phyloP scores from a whole-genome alignment of 176 grass and related monocot species.

The Calamus simplicifolius region DNA sequence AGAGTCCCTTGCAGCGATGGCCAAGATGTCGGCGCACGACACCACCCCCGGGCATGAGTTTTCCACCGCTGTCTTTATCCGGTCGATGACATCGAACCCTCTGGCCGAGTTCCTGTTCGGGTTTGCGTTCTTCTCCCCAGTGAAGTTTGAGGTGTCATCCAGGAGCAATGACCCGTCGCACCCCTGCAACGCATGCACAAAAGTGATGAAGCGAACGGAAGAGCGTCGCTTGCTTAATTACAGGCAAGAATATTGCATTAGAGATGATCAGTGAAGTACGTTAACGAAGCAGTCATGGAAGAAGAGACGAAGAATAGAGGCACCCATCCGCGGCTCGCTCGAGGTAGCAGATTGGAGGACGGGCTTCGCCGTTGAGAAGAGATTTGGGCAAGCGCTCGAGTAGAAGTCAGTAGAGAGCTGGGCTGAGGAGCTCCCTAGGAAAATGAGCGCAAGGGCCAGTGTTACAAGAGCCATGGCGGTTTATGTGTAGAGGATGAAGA shows the following conservation, averaged over 20 bases:
- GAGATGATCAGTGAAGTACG: conserved; percentile 7
- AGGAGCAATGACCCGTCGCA: conserved; percentile 4
- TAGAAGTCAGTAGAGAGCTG: conserved; percentile 56
- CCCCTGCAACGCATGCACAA: neutral
- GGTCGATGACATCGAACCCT: conserved; percentile 7
- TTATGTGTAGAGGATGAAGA: no score
- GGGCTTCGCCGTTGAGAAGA: conserved; percentile 32
- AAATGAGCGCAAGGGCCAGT: conserved; percentile 16
- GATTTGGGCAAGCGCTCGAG: conserved; percentile 46
- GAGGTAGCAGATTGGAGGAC: conserved; percentile 38
- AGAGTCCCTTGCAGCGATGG: conserved; percentile 4
- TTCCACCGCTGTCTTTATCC: conserved; percentile 9
- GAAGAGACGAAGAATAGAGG: conserved; percentile 76
- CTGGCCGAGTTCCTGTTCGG: conserved; percentile 11
- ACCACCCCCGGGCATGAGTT: conserved; percentile 1
- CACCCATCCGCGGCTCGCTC: conserved; percentile 58
- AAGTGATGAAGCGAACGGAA: neutral
- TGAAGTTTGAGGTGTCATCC: conserved; percentile 7
- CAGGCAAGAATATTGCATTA: no score
- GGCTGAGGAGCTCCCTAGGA: conserved; percentile 26
- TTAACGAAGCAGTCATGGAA: conserved; percentile 72
- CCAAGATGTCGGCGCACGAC: conserved; percentile 14
- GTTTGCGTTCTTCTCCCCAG: conserved; percentile 7
- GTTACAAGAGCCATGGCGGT: neutral
- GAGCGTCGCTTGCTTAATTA: no score